Base-by-base conservation (phyloP, 257 asterid species). In the Gentiana dahurica region DNA sequence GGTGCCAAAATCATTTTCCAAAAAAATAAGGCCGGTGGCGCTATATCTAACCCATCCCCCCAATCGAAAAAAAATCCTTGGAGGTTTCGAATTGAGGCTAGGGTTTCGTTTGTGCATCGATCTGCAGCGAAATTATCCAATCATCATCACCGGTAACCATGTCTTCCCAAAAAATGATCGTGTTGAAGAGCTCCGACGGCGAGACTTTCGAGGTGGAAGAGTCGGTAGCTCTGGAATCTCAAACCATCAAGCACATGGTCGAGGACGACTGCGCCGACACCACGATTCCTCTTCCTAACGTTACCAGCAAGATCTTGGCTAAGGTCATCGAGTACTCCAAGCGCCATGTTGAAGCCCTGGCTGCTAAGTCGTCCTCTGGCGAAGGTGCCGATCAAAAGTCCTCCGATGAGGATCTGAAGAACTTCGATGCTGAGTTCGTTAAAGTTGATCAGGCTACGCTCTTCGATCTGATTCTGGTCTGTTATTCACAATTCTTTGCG, bases 261-360 rank as follows among this genome's bases (percentile, higher is more conserved):
- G 85, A 78, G 57, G 77, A 73, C 34, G 56, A 71, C 45, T 78
- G 82, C 47, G 89, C 79, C 38, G 74, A 73, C 47, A 64, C 56
- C 32, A 53, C 53, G 46, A 78, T 81, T 34, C 85, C 85, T 11
- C 64, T 81, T 0, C 89, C 85, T 1, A 81, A 81, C 61, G 83
- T 81, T 8, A 78, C 81, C 3, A 68, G 83, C 71, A 78, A 69
- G 81, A 81, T 81, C 75, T 46, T 81, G 35, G 74, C 89, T 0
- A 81, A 78, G 72, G 85, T 81, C 2, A 67, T 81, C 12, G 89
- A 81, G 71, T 81, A 81, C 68, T 81, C 82, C 63, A 78, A 78
- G 69, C 68, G 71, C 3, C 89, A 81, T 10, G 89, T 73, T 0
- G 85, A 78, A 5, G 73, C 77, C 4, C 0, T 24, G 24, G 67